phyloP scores from a whole-genome alignment of 2,329 filamentous ascomycete genomes.

The Cryoendolithus antarcticus region DNA sequence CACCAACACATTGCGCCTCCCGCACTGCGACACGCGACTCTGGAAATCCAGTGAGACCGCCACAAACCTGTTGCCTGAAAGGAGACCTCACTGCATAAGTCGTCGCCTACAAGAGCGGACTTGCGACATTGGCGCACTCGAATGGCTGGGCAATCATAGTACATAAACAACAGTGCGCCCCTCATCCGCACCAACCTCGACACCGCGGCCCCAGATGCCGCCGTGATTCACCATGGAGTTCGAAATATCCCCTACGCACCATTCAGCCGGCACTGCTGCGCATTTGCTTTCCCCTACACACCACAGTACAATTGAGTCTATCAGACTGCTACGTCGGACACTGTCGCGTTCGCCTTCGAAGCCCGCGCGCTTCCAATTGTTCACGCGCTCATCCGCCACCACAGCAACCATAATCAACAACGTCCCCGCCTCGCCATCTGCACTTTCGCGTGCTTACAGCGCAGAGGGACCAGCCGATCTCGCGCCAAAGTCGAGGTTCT shows the following conservation, averaged over 20 bases:
- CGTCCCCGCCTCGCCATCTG: slow-evolving; percentile 27
- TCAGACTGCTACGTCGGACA: slow-evolving; percentile 63
- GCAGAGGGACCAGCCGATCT: slow-evolving; percentile 20
- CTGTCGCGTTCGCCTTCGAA: slow-evolving; percentile 57
- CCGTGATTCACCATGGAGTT: slow-evolving; percentile 30
- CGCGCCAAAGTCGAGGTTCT: slow-evolving; percentile 35
- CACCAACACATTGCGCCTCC: slow-evolving; percentile 3
- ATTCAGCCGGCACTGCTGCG: slow-evolving; percentile 57
- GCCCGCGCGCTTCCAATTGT: slow-evolving; percentile 54
- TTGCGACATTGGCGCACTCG: background rate
- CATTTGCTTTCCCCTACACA: slow-evolving; percentile 73
- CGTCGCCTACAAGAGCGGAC: background rate
- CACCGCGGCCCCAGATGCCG: background rate
- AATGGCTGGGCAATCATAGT: background rate
- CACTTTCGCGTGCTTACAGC: slow-evolving; percentile 33
- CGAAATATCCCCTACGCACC: slow-evolving; percentile 38
- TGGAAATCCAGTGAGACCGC: background rate
- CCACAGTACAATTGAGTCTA: slow-evolving; percentile 53
- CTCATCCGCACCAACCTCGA: background rate
- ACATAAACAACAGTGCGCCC: slow-evolving; percentile 1
- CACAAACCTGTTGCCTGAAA: background rate
- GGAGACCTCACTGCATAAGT: too few relatives aligned
- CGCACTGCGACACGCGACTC: background rate
- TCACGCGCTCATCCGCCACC: slow-evolving; percentile 35
- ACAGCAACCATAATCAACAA: slow-evolving; percentile 6